Conservation (phyloP, 768 basidiomycete species). For the Infundibulicybe gibba region DNA sequence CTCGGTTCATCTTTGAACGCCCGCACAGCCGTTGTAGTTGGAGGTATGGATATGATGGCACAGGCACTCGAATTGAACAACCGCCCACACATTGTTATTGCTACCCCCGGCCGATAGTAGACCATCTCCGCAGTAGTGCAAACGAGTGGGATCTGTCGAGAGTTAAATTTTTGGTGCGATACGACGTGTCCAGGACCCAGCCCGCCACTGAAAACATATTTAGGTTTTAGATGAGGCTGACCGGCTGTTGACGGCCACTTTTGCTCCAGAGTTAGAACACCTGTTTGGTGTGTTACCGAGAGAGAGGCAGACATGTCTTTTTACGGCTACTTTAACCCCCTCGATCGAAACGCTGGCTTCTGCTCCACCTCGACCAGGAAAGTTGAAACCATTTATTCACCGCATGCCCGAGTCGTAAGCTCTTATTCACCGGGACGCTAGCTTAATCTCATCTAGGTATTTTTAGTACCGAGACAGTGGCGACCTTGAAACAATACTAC, state of each 20-base stretch:
- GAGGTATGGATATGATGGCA: slow-evolving; percentile 97
- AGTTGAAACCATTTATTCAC: slow-evolving; percentile 84
- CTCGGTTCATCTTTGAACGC: slow-evolving; percentile 80
- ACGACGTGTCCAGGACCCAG: background rate
- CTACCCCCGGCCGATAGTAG: slow-evolving; percentile 96
- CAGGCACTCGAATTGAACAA: slow-evolving; percentile 85
- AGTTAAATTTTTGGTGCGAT: slow-evolving; percentile 77
- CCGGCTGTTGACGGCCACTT: slow-evolving; percentile 84
- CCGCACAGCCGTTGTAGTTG: slow-evolving; percentile 86
- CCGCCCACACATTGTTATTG: slow-evolving; percentile 90
- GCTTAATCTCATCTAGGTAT: slow-evolving; percentile 4
- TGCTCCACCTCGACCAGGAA: slow-evolving; percentile 74
- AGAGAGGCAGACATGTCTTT: slow-evolving; percentile 92
- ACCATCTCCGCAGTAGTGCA: slow-evolving; percentile 76
- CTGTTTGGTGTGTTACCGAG: slow-evolving; percentile 76
- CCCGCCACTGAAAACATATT: slow-evolving; percentile 1
- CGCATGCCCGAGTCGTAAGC: slow-evolving; percentile 70
- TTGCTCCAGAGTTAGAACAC: slow-evolving; percentile 78
- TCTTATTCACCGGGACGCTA: background rate
- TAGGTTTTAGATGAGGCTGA: slow-evolving; percentile 98
- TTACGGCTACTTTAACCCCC: slow-evolving; percentile 91
- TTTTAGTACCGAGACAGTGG: slow-evolving; percentile 82
- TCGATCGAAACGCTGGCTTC: slow-evolving; percentile 77
- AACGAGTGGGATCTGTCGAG: slow-evolving; percentile 83
- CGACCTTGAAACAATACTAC: slow-evolving; percentile 84